Evolutionary conservation across 345 rosid species (phyloP).

Genomic region (Chamaenerion angustifolium): DNA sequence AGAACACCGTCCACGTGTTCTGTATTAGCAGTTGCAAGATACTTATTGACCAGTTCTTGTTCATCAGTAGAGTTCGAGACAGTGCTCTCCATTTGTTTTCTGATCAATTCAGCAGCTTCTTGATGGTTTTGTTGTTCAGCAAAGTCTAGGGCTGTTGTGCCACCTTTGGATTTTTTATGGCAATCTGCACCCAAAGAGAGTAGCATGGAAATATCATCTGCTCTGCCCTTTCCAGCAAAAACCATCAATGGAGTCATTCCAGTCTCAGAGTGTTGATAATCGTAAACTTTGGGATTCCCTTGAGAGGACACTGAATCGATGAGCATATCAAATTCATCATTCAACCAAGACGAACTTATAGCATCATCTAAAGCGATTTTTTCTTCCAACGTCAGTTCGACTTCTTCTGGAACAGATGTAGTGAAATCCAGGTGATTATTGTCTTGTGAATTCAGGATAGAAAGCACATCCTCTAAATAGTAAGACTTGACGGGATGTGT

Average conservation of each 20-base stretch:
- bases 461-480: slow-evolving; percentile 73
- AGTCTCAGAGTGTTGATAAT: slow-evolving; percentile 61
- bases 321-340: slow-evolving; percentile 70
- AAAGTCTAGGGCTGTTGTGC: slow-evolving; percentile 48
- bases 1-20: slow-evolving; percentile 65
- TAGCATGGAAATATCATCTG: slow-evolving; percentile 71
- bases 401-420: slow-evolving; percentile 14
- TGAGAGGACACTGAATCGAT: slow-evolving; percentile 54
- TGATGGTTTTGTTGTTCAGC: slow-evolving; percentile 55
- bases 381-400: slow-evolving; percentile 49
- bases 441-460: slow-evolving; percentile 47
- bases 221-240: slow-evolving; percentile 79
- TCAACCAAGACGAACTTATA: slow-evolving; percentile 61
- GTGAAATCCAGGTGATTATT: slow-evolving; percentile 41
- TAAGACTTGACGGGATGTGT: slow-evolving; percentile 69
- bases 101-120: slow-evolving; percentile 56
- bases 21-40: slow-evolving; percentile 44
- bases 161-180: slow-evolving; percentile 41
- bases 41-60: slow-evolving; percentile 47
- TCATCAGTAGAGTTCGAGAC: slow-evolving; percentile 25
- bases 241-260: slow-evolving; percentile 81
- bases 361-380: slow-evolving; percentile 69
- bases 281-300: slow-evolving; percentile 37
- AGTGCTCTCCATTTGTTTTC: slow-evolving; percentile 28
- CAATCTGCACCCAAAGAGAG: slow-evolving; percentile 67